Evolutionary conservation across 192 early-diverging fungal species (phyloP).

Genomic region (Podila epicladia): DNA sequence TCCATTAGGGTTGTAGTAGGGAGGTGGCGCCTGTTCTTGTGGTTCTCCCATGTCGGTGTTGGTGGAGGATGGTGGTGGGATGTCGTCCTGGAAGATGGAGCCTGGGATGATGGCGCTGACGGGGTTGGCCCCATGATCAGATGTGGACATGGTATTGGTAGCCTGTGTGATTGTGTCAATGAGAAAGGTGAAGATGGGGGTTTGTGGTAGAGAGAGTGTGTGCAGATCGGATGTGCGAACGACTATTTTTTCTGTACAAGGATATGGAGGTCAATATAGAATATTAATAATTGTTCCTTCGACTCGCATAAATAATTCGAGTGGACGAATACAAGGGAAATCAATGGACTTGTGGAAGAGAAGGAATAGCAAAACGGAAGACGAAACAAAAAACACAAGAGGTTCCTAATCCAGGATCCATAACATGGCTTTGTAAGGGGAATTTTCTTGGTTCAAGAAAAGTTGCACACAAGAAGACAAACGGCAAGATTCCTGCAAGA

Average conservation of each 20-base stretch:
- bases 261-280: not conserved
- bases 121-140: too few relatives aligned
- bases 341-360: not conserved
- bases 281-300: not conserved
- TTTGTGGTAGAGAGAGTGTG: too few relatives aligned
- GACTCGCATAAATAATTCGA: not conserved
- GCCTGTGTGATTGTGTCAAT: too few relatives aligned
- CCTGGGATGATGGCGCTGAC: slow-evolving; percentile 20
- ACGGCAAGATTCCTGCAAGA: too few relatives aligned
- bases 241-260: too few relatives aligned
- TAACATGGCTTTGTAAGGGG: too few relatives aligned
- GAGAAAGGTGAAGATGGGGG: too few relatives aligned
- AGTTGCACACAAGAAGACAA: too few relatives aligned
- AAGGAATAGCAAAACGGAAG: not conserved
- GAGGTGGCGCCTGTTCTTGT: not conserved
- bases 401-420: too few relatives aligned
- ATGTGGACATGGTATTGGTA: too few relatives aligned
- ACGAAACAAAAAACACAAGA: not conserved
- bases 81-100: slow-evolving; percentile 33
- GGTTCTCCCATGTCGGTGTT: not conserved
- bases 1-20: not conserved
- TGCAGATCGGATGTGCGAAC: too few relatives aligned
- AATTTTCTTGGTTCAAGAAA: too few relatives aligned
- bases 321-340: not conserved
- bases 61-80: not conserved